Evolutionary conservation across 2,329 filamentous ascomycete species (phyloP), one percentile per base, ranked within the genome.

Genomic region (Diplodia seriata): DNA sequence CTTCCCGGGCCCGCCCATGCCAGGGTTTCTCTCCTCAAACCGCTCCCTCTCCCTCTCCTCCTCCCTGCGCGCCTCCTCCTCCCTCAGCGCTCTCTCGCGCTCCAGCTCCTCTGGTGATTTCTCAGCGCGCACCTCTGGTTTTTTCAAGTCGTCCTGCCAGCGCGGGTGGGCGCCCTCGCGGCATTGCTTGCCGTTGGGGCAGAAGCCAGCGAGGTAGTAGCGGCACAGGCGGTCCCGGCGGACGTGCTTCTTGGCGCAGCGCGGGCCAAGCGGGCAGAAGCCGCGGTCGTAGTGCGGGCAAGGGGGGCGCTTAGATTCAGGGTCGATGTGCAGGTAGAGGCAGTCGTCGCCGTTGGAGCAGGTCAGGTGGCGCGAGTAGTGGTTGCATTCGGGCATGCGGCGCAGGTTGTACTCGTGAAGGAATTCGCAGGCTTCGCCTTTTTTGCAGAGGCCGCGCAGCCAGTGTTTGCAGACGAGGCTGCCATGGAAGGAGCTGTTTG

Each of bases 321-420:
- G 91, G 74, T 95, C 92, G 74, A 96, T 91, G 81, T 97, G 93
- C 56, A 97, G 88, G 78, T 97, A 97, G 5, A 97, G 84, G 76
- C 95, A 99, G 81, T 99, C 95, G 79, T 98, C 94, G 72, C 94
- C 95, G 81, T 97, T 97, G 71, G 91, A 92, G 82, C 95, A 99
- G 79, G 96, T 97, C 67, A 93, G 93, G 76, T 95, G 97, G 70
- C 93, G 88, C 68, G 93, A 90, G 81, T 94, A 98, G 81, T 97
- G 97, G 76, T 97, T 97, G 82, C 95, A 99, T 82, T 98, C 95
- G 70, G 95, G 94, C 93, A 98, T 98, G 80, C 95, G 94, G 71
- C 95, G 90, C 73, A 99, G 87, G 81, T 99, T 98, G 84, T 97
- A 99, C 81, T 98, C 95, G 85, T 99, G 95, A 59, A 98, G 85